Conservation (phyloP, 2,329 filamentous ascomycete genomes). For the Arthrinium puccinioides region DNA sequence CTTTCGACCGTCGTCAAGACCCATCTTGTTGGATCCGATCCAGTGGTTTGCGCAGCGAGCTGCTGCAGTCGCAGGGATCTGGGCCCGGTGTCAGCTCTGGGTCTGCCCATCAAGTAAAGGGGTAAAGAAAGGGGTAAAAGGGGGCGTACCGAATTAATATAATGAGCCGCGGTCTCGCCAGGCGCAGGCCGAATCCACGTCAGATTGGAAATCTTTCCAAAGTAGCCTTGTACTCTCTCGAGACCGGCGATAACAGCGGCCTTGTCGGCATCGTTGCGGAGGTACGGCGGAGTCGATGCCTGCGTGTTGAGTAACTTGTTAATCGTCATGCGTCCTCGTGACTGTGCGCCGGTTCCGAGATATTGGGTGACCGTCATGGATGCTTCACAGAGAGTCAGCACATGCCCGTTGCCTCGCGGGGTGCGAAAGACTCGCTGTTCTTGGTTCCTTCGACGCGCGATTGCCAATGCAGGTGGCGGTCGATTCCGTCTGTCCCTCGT, state of each 20-base stretch:
- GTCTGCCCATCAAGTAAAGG: neutral
- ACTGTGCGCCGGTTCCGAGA: constrained; percentile 53
- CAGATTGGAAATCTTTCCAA: constrained; percentile 45
- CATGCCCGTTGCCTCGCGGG: no score
- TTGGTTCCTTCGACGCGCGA: constrained; percentile 45
- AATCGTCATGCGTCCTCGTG: constrained; percentile 52
- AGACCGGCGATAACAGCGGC: constrained; percentile 53
- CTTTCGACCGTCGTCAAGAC: constrained; percentile 44
- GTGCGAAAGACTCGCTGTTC: constrained; percentile 12
- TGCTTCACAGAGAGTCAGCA: constrained; percentile 23
- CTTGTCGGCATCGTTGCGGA: constrained; percentile 46
- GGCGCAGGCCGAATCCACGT: constrained; percentile 46
- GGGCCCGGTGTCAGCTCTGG: constrained; percentile 2
- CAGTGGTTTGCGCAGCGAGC: constrained; percentile 39
- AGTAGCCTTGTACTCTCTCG: constrained; percentile 46
- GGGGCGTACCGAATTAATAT: constrained; percentile 37
- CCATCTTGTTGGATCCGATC: constrained; percentile 36
- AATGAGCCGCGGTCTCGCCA: constrained; percentile 43
- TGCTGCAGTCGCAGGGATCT: constrained; percentile 25
- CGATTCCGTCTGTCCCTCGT: constrained; percentile 46
- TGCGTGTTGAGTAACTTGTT: constrained; percentile 47
- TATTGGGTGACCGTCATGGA: constrained; percentile 48
- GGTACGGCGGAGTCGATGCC: constrained; percentile 50
- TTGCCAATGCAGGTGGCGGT: constrained; percentile 57
- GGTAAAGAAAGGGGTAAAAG: neutral